Evolutionary conservation across 2,329 filamentous ascomycete species (phyloP), one percentile per base, ranked within the genome.

Genomic region (Venturia carpophila): DNA sequence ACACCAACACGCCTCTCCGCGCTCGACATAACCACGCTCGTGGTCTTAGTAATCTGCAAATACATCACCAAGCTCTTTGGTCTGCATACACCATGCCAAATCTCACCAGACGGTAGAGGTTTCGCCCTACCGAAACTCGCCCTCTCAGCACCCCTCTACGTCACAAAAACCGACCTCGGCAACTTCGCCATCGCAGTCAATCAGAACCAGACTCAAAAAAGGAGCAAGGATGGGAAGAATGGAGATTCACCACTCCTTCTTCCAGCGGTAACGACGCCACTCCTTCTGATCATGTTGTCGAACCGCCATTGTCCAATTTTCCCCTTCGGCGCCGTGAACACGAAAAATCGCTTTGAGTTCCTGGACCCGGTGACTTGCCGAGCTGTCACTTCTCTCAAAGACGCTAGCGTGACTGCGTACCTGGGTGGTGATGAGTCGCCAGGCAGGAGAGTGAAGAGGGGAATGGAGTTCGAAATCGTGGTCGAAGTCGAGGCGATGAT

Each of bases 1-100:
- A n/a, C 27, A 37, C 52, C 52, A 58, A 58, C 30, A 10, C 52
- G 52, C 15, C 30, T 58, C 52, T 58, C 52, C 15, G 52, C 52
- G 13, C 11, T 55, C 49, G 49, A 55, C n/a, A 55, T 55, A 11
- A 34, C 49, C 5, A 24, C n/a, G 4, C 15, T 55, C 9, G 27
- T 55, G 3, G 5, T 55, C 11, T 24, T 55, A 3, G 49, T 55
- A 15, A 6, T 55, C 49, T 55, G 5, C 15, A 55, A 55, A 55
- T 55, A 55, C 24, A 55, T 24, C 5, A 34, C 24, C 3, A 55
- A 34, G 19, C 49, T 55, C 5, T 17, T 55, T 13, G n/a, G n/a
- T n/a, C 10, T 34, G 11, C 49, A 55, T 7, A 2, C 49, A 34
- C 49, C 24, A 30, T 34, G 24, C 49, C 7, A 55, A 34, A 15